Base-by-base conservation (phyloP, 202 grass and related monocot species). In the Bolboschoenoplectus hybrid region DNA sequence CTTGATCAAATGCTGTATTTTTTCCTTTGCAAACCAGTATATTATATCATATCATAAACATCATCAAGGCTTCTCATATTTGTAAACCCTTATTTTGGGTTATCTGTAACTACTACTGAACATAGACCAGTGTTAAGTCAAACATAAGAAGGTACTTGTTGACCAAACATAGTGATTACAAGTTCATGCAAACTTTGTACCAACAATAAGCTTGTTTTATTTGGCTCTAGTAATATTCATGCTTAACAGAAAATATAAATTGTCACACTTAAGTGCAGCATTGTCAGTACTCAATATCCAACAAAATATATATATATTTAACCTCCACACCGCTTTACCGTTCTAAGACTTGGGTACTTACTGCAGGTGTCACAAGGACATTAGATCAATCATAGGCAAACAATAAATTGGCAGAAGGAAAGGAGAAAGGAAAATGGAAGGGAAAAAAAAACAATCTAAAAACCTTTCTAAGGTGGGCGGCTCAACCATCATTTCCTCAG, bases 391-490 rank as follows among this genome's bases (percentile, higher is more conserved):
- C 63, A 36, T 12, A 38, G 2, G 34, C 52, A 55, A 55, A 55
- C 7, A 12, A 67, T 39, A 14, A 43, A 69, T 35, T 12, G 11
- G 9, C 26, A 67, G 1, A 36, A 66, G 3, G 26, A 34, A 32
- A 2, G 35, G 11, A 67, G 16, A 47, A 9, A 47, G 16, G 14
- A 72, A 72, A 38, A 57, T 11, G 7, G 6, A 80, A 57, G 6
- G 7, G 6, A 80, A 67, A 16, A 51, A 34, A 61, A 63, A 43
- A 17, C 61, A 89, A 64, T 11, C 26, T 5, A 26, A 36, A 88
- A 82, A 98, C 95, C 96, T 95, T 94, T 98, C 96, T 62, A 95
- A 61, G 66, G 74, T 89, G 9, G 93, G 91, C 26, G 90, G 61
- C 67, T 95, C 86, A 3, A 86, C 72, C 66, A 63, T 52, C 61